Conservation (phyloP, 768 basidiomycete genomes). For the Symmetrospora coprosmae region DNA sequence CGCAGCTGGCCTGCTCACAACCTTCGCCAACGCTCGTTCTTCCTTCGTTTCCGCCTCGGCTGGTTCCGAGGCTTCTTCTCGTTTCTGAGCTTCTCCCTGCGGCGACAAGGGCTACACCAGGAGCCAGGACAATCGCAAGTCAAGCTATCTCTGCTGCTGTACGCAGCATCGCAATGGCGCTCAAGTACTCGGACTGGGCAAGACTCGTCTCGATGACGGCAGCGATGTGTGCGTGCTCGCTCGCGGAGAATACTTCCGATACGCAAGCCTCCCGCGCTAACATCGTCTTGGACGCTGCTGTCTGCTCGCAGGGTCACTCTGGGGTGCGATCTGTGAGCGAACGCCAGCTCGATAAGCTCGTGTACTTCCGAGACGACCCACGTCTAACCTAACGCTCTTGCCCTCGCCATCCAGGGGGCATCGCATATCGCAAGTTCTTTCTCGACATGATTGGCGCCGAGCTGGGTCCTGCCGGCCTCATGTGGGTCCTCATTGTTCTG, state of each 20-base stretch:
- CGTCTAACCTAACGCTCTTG: neutral
- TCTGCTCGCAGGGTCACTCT: neutral
- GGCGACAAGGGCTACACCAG: no score
- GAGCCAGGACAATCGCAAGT: neutral
- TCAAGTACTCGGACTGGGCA: constrained; percentile 11
- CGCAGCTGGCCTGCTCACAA: no score
- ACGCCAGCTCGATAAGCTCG: neutral
- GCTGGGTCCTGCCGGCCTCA: constrained; percentile 39
- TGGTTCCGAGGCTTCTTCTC: no score
- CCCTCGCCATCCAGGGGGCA: constrained; percentile 44
- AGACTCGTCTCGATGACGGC: constrained; percentile 16
- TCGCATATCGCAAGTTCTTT: constrained; percentile 84
- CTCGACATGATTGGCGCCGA: constrained; percentile 85
- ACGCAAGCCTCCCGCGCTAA: neutral
- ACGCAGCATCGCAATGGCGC: neutral
- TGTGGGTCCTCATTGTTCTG: constrained; percentile 14
- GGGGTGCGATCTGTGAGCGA: neutral
- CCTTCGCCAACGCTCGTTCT: no score
- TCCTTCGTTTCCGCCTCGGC: no score
- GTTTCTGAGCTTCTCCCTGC: no score
- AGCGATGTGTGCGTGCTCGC: neutral
- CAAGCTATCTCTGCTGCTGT: neutral
- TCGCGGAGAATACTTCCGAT: neutral
- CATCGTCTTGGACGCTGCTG: neutral
- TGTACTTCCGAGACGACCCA: neutral